Evolutionary conservation across 2,329 filamentous ascomycete species (phyloP).

Genomic region (Colletotrichum phormii): DNA sequence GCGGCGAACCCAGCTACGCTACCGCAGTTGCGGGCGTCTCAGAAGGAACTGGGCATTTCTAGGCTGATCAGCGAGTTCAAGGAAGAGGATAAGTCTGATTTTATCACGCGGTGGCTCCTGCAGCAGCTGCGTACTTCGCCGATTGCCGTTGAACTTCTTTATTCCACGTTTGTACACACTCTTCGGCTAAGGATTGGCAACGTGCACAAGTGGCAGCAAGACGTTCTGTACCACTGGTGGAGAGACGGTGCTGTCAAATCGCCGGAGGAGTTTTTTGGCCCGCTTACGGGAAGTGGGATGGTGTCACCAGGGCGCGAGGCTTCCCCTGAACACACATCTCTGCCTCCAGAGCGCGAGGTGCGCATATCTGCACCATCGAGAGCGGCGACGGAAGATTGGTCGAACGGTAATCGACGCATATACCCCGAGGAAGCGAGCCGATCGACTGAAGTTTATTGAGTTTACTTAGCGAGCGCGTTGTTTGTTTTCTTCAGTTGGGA

Average conservation of each 20-base stretch:
- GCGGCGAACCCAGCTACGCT: conserved; percentile 47
- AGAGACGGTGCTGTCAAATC: conserved; percentile 39
- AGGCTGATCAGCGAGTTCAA: conserved; percentile 52
- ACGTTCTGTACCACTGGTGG: conserved; percentile 54
- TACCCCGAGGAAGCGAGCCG: not conserved
- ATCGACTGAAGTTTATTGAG: not conserved
- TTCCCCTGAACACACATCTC: not conserved
- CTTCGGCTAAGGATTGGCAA: conserved; percentile 48
- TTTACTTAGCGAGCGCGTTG: not conserved
- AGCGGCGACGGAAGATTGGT: not conserved
- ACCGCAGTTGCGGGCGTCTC: conserved; percentile 51
- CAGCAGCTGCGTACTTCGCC: conserved; percentile 61
- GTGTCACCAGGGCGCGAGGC: not conserved
- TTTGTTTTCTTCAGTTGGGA: not conserved
- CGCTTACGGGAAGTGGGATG: conserved; percentile 23
- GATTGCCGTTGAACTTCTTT: conserved; percentile 57
- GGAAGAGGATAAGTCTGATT: conserved; percentile 54
- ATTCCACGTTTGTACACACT: conserved; percentile 50
- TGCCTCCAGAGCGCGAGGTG: not conserved
- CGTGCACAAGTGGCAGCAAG: conserved; percentile 49
- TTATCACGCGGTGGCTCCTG: conserved; percentile 65
- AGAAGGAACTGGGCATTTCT: conserved; percentile 62
- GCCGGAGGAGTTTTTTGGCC: conserved; percentile 18
- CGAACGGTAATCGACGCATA: not conserved
- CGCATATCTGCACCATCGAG: not conserved